Conservation (phyloP, 768 basidiomycete genomes). For the Asterophora lycoperdoides region DNA sequence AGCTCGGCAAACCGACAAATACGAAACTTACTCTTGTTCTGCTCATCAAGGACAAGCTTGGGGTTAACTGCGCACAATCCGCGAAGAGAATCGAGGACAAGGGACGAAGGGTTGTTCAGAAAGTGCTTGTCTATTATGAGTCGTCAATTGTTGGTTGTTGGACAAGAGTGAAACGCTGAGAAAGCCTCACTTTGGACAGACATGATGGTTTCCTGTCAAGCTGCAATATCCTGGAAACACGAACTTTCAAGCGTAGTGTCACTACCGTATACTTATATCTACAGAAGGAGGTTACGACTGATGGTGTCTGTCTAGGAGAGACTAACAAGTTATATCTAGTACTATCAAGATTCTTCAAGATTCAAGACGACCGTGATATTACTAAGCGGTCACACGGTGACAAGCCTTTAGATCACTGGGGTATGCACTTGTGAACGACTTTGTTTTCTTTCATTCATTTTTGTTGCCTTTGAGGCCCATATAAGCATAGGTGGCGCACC, state of each 20-base stretch:
- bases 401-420: constrained; percentile 2
- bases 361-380: no score
- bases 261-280: no score
- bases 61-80: constrained; percentile 74
- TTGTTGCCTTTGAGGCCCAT: constrained; percentile 6
- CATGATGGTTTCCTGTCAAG: constrained; percentile 27
- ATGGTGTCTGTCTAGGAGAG: no score
- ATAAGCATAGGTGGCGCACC: constrained; percentile 12
- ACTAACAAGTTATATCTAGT: no score
- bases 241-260: no score
- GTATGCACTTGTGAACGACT: constrained; percentile 2
- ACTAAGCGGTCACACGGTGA: constrained; percentile 6
- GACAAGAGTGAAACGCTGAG: background rate
- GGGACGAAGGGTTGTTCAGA: constrained; percentile 59
- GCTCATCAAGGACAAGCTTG: constrained; percentile 60
- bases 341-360: no score
- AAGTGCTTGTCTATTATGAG: constrained; percentile 62
- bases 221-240: no score
- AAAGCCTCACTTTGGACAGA: constrained; percentile 32
- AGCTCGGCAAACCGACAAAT: constrained; percentile 7
- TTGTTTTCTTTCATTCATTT: constrained; percentile 13
- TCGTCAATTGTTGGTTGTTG: background rate
- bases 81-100: constrained; percentile 75
- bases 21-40: constrained; percentile 57
- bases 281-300: no score